Conservation (phyloP, 371 early-diverging fungal species). For the Mycotypha africana region DNA sequence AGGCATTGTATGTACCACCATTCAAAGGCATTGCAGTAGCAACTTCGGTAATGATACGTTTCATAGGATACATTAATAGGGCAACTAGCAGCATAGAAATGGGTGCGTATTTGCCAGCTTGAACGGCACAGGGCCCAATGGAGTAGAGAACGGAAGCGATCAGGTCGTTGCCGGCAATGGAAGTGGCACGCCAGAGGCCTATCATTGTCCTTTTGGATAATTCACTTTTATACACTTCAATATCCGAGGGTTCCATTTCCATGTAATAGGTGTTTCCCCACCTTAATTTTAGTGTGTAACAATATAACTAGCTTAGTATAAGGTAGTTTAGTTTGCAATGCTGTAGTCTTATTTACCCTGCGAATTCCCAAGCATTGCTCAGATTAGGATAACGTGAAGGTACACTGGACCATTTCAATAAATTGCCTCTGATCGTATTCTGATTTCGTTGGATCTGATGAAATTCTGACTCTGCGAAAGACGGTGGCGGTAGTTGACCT, state of each 20-base stretch:
- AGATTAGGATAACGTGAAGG: slow-evolving; percentile 35
- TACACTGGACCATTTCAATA: slow-evolving; percentile 29
- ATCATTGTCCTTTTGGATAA: slow-evolving; percentile 13
- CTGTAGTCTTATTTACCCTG: slow-evolving; percentile 35
- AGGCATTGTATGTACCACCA: slow-evolving; percentile 49
- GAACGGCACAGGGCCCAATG: slow-evolving; percentile 36
- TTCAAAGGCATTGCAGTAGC: slow-evolving; percentile 46
- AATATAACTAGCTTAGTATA: neutral
- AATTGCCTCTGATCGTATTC: slow-evolving; percentile 9
- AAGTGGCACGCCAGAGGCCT: slow-evolving; percentile 46
- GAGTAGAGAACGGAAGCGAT: slow-evolving; percentile 52
- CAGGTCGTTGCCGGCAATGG: slow-evolving; percentile 53
- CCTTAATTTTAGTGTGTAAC: slow-evolving; percentile 5
- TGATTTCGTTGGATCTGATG: slow-evolving; percentile 29
- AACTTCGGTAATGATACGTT: slow-evolving; percentile 48
- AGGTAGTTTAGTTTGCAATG: neutral
- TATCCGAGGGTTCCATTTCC: slow-evolving; percentile 27
- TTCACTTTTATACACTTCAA: slow-evolving; percentile 9
- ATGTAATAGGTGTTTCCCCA: slow-evolving; percentile 45
- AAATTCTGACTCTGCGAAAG: slow-evolving; percentile 44
- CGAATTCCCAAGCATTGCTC: slow-evolving; percentile 38
- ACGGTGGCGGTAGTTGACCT: slow-evolving; percentile 20
- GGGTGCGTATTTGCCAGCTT: slow-evolving; percentile 51
- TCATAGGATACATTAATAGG: slow-evolving; percentile 45
- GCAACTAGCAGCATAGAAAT: slow-evolving; percentile 45